phyloP scores from a whole-genome alignment of 2,329 filamentous ascomycete species.

The Penicillium brevicompactum region DNA sequence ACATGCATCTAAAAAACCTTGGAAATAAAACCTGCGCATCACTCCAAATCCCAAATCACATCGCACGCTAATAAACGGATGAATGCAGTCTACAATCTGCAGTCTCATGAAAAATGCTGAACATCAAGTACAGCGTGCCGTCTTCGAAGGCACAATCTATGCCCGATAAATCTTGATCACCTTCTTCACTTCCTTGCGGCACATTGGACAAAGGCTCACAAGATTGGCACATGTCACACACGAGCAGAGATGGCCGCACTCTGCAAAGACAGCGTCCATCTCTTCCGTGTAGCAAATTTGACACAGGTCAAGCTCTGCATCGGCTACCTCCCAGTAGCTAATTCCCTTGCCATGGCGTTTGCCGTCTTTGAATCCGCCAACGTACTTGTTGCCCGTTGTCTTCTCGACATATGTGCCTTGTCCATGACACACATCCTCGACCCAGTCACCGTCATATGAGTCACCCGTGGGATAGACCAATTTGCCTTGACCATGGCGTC shows the following conservation, averaged over 20 bases:
- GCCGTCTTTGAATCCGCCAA: constrained; percentile 62
- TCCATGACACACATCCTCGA: constrained; percentile 53
- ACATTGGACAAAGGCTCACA: constrained; percentile 63
- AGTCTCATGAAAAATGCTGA: background rate
- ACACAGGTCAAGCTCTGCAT: constrained; percentile 62
- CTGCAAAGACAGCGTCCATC: constrained; percentile 63
- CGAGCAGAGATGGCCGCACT: constrained; percentile 65
- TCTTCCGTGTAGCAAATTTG: constrained; percentile 65
- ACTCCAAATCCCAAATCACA: constrained; percentile 2
- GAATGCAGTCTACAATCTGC: background rate
- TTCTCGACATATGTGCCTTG: constrained; percentile 59
- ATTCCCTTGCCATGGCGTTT: constrained; percentile 64
- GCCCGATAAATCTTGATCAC: constrained; percentile 61
- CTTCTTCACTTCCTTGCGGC: constrained; percentile 57
- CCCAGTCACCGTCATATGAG: constrained; percentile 51
- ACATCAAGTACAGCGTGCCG: background rate
- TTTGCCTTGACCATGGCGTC: constrained; percentile 58
- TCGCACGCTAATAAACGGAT: constrained; percentile 11
- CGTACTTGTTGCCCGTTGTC: constrained; percentile 62
- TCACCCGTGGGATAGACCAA: constrained; percentile 61
- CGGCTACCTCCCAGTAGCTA: constrained; percentile 63
- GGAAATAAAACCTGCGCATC: constrained; percentile 1
- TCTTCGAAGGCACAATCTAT: constrained; percentile 24
- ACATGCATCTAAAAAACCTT: constrained; percentile 7
- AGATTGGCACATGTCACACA: constrained; percentile 62